phyloP scores from a whole-genome alignment of 2,329 filamentous ascomycete genomes.

The Clarireedia homoeocarpa region DNA sequence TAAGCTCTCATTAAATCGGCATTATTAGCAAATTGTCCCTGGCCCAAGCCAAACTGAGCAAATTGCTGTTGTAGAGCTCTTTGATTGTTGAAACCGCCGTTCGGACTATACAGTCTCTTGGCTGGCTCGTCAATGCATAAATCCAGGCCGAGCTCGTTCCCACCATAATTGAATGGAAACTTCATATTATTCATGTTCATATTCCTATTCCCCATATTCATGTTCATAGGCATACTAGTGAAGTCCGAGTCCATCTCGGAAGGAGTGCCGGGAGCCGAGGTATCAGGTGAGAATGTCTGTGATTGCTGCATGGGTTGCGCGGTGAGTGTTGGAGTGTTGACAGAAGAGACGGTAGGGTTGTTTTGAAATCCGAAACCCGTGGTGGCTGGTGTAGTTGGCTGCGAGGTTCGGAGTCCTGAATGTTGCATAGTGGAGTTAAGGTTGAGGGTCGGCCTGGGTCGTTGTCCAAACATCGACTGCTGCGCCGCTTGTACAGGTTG shows the following conservation, averaged over 20 bases:
- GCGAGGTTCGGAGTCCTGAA: constrained; percentile 75
- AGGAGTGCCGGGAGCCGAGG: constrained; percentile 62
- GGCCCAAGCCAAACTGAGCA: constrained; percentile 66
- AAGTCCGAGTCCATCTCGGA: constrained; percentile 70
- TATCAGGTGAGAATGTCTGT: constrained; percentile 40
- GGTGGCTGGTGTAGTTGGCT: constrained; percentile 76
- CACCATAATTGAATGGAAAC: constrained; percentile 27
- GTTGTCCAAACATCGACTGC: constrained; percentile 56
- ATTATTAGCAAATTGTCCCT: constrained; percentile 53
- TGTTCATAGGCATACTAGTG: constrained; percentile 47
- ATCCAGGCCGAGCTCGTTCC: constrained; percentile 47
- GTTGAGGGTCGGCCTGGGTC: constrained; percentile 65
- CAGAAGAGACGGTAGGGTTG: constrained; percentile 93
- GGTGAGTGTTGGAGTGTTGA: constrained; percentile 87
- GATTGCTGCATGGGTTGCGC: constrained; percentile 59
- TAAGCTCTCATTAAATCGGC: constrained; percentile 59
- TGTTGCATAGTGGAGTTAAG: constrained; percentile 62
- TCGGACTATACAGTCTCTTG: constrained; percentile 85
- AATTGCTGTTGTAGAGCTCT: constrained; percentile 59
- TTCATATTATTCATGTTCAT: constrained; percentile 41
- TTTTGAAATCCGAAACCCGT: constrained; percentile 75
- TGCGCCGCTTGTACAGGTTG: constrained; percentile 62
- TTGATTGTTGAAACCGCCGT: constrained; percentile 59
- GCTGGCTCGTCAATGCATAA: constrained; percentile 84
- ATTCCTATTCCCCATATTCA: constrained; percentile 49